Conservation (phyloP, 345 rosid species). For the Cochlearia excelsa region DNA sequence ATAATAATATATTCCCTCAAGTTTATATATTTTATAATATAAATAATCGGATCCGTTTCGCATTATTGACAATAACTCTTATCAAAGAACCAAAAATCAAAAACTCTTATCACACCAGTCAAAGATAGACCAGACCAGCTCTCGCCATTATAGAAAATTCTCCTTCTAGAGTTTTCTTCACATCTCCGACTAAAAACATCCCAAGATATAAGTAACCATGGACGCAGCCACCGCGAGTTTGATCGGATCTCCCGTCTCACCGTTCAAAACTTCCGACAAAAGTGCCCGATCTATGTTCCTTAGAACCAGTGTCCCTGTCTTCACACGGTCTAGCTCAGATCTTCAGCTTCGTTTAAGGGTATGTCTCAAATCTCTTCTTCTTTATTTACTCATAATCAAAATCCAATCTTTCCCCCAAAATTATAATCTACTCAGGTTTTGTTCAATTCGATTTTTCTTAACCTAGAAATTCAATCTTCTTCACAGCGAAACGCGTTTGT, state of each 20-base stretch:
- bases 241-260: slow-evolving; percentile 36
- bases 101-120: background rate
- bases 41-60: slow-evolving; percentile 13
- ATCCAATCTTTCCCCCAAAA: background rate
- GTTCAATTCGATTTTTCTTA: too few relatives aligned
- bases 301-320: slow-evolving; percentile 37
- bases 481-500: slow-evolving; percentile 27
- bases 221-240: slow-evolving; percentile 45
- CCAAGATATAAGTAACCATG: slow-evolving; percentile 30
- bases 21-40: slow-evolving; percentile 4
- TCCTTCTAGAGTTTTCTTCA: too few relatives aligned
- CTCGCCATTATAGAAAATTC: too few relatives aligned
- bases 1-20: background rate
- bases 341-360: slow-evolving; percentile 39
- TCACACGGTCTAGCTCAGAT: slow-evolving; percentile 31
- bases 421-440: background rate
- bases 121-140: too few relatives aligned
- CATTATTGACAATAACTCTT: too few relatives aligned
- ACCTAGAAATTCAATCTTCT: too few relatives aligned
- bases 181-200: too few relatives aligned
- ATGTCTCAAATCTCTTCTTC: background rate
- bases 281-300: slow-evolving; percentile 40
- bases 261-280: slow-evolving; percentile 32
- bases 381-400: background rate
- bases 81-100: slow-evolving; percentile 20